Conservation (phyloP, 2,329 filamentous ascomycete species). For the Cylindrodendrum hubeiense region DNA sequence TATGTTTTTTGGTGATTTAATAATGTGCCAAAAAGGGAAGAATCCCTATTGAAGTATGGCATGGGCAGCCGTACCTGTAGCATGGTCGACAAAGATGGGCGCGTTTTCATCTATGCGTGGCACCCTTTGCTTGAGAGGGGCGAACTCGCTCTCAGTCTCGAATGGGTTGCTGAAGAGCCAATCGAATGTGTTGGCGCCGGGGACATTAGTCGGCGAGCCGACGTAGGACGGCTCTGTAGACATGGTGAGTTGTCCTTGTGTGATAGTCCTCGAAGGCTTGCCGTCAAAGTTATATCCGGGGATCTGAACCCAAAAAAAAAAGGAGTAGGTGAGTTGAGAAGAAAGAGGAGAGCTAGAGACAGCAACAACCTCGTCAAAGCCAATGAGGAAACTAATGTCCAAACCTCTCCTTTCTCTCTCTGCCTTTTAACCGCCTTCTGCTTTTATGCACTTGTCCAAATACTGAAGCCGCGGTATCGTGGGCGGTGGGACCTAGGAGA, state of each 20-base stretch:
- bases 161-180: slow-evolving; percentile 55
- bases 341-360: background rate
- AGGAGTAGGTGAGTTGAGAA: background rate
- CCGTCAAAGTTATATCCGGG: background rate
- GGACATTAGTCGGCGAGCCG: slow-evolving; percentile 33
- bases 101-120: slow-evolving; percentile 47
- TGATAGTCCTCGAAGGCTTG: background rate
- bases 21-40: background rate
- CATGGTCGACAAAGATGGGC: slow-evolving; percentile 56
- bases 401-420: background rate
- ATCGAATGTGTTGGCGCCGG: slow-evolving; percentile 49
- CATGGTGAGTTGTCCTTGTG: slow-evolving; percentile 25
- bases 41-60: background rate
- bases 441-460: background rate
- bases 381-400: background rate
- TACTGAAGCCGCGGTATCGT: slow-evolving; percentile 23
- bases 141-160: slow-evolving; percentile 43
- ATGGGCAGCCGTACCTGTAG: slow-evolving; percentile 47
- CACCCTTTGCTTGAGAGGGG: slow-evolving; percentile 46
- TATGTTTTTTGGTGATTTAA: background rate
- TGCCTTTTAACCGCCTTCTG: background rate
- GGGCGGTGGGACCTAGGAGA: slow-evolving; percentile 7
- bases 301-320: background rate
- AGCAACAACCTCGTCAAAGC: background rate
- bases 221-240: slow-evolving; percentile 32